Conservation (phyloP, 1,284 basidiomycete genomes). For the Papiliotrema laurentii region DNA sequence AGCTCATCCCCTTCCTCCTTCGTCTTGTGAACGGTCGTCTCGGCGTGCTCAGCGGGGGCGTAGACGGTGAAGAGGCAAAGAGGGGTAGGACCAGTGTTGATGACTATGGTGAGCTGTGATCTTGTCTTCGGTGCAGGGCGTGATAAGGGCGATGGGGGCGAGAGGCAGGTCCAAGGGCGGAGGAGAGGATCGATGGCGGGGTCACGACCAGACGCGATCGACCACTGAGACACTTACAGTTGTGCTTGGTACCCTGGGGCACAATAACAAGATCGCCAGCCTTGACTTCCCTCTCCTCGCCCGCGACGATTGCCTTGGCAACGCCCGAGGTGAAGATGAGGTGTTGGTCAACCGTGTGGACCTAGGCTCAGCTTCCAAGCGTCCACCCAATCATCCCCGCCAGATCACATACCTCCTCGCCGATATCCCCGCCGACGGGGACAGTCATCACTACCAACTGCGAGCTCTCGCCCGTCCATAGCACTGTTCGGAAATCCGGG, state of each 20-base stretch:
- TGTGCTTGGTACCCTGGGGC: slow-evolving; percentile 46
- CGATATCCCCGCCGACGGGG: slow-evolving; percentile 46
- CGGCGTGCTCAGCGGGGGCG: slow-evolving; percentile 46
- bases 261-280: slow-evolving; percentile 48
- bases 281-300: slow-evolving; percentile 44
- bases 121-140: not conserved
- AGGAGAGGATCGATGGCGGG: no score
- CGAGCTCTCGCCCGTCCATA: slow-evolving; percentile 42
- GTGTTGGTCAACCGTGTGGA: slow-evolving; percentile 45
- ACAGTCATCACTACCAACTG: slow-evolving; percentile 48
- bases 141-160: no score
- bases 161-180: no score
- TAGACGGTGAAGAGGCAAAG: slow-evolving; percentile 44
- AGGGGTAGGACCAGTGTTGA: slow-evolving; percentile 44
- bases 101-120: slow-evolving; percentile 17
- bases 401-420: slow-evolving; percentile 30
- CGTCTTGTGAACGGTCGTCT: slow-evolving; percentile 44
- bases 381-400: not conserved
- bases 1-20: slow-evolving; percentile 48
- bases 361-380: slow-evolving; percentile 10
- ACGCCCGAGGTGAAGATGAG: slow-evolving; percentile 43
- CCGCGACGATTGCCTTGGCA: slow-evolving; percentile 43
- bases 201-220: no score
- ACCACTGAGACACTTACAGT: slow-evolving; percentile 27
- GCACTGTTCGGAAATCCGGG: slow-evolving; percentile 44